These are phyloP conservation scores for Russula sp. DNA, from an alignment of 768 basidiomycete species.

Conservation along the genomic window DNA sequence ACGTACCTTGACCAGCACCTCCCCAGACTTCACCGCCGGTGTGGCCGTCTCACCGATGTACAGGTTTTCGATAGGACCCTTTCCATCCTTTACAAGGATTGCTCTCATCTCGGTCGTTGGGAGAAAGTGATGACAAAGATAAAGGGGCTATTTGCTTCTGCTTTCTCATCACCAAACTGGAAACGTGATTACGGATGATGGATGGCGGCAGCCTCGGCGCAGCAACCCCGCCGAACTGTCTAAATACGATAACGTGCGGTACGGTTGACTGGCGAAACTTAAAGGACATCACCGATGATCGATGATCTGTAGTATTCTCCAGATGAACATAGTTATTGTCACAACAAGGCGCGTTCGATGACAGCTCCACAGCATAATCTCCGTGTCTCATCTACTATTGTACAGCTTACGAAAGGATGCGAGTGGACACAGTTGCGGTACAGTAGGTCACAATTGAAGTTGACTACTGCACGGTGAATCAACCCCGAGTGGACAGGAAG, in stretches of 20 bases:
- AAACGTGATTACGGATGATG: neutral
- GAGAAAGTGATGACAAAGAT: neutral
- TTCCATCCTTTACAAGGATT: constrained; percentile 62
- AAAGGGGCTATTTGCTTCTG: no score
- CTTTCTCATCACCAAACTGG: neutral
- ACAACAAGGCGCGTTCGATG: neutral
- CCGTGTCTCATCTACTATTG: neutral
- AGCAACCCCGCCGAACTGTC: no score
- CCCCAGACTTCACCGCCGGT: constrained; percentile 52
- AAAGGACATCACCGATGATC: neutral
- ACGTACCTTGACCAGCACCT: constrained; percentile 79
- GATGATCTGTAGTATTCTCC: neutral
- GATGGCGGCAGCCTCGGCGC: no score
- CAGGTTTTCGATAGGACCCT: constrained; percentile 73
- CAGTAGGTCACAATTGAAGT: neutral
- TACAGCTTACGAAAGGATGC: neutral
- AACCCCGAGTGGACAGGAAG: neutral
- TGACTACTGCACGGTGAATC: neutral
- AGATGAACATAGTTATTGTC: neutral
- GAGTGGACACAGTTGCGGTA: neutral
- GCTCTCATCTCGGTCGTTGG: constrained; percentile 7
- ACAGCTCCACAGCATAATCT: neutral
- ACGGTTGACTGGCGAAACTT: neutral
- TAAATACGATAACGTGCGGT: neutral
- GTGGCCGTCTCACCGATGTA: constrained; percentile 70